Evolutionary conservation across 495 filamentous ascomycete genomes (phyloP).

Genomic region (Monascus purpureus): DNA sequence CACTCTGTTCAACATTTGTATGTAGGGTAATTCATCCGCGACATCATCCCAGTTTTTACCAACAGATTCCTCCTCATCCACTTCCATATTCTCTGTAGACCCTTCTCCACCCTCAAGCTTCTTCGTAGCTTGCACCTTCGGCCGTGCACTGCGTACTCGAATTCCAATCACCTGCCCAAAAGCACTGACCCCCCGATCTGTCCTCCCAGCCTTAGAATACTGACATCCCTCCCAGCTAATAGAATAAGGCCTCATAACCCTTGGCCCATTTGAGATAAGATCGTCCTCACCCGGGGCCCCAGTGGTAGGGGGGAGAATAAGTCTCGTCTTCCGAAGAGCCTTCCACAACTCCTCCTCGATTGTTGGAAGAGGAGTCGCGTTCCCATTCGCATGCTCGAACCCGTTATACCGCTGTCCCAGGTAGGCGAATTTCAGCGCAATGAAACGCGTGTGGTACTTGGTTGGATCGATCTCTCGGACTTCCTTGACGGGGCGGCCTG

Average conservation of each 20-base stretch:
- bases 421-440: constrained; percentile 91
- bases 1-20: constrained; percentile 65
- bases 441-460: constrained; percentile 66
- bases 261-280: constrained; percentile 11
- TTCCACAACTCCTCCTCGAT: constrained; percentile 90
- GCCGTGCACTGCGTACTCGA: constrained; percentile 63
- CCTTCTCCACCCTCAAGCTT: constrained; percentile 4
- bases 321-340: constrained; percentile 60
- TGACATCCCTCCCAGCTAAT: constrained; percentile 67
- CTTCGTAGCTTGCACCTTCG: constrained; percentile 16
- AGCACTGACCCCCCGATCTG: constrained; percentile 84
- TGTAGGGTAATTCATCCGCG: constrained; percentile 71
- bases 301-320: constrained; percentile 53
- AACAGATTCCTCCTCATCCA: constrained; percentile 14
- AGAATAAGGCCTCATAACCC: constrained; percentile 21
- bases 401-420: constrained; percentile 83
- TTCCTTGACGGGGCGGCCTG: constrained; percentile 18
- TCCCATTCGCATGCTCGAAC: constrained; percentile 64
- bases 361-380: constrained; percentile 53
- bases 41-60: constrained; percentile 54
- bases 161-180: constrained; percentile 91
- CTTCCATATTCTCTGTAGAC: constrained; percentile 9
- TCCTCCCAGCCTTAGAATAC: constrained; percentile 89
- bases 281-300: constrained; percentile 20
- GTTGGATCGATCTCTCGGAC: constrained; percentile 53